phyloP scores from a whole-genome alignment of 2,329 filamentous ascomycete genomes.

The Verticillium zaregamsianum region DNA sequence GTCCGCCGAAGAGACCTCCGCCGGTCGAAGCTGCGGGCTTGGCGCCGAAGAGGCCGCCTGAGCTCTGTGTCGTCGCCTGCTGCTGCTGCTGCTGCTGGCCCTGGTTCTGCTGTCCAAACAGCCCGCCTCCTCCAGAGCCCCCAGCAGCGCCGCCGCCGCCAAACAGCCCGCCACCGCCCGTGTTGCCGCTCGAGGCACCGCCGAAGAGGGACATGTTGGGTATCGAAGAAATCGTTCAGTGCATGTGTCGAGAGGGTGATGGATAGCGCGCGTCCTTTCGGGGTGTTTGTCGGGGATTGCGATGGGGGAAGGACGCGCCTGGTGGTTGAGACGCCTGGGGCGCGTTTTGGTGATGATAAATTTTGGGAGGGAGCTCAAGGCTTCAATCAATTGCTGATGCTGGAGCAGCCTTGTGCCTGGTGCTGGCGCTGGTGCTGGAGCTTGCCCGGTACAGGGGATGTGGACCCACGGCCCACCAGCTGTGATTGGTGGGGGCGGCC shows the following conservation, averaged over 20 bases:
- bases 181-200: conserved; percentile 11
- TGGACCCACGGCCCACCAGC: conserved; percentile 1
- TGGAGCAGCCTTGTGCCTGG: conserved; percentile 1
- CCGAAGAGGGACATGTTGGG: conserved; percentile 14
- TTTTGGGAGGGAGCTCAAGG: neutral
- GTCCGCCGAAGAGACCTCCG: conserved; percentile 6
- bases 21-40: conserved; percentile 12
- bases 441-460: neutral
- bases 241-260: neutral
- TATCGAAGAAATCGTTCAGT: neutral
- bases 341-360: neutral
- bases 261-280: neutral
- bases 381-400: neutral
- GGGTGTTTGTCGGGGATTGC: neutral
- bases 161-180: conserved; percentile 9
- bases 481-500: conserved; percentile 12
- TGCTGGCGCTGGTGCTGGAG: neutral
- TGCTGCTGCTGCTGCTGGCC: conserved; percentile 9
- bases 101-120: conserved; percentile 14
- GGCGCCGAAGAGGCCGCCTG: conserved; percentile 24
- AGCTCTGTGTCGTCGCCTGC: conserved; percentile 16
- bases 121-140: conserved; percentile 8
- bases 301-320: neutral
- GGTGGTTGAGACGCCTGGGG: neutral
- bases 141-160: conserved; percentile 1